Base-by-base conservation (phyloP, 2,329 filamentous ascomycete genomes). In the Sclerotinia spermophila region DNA sequence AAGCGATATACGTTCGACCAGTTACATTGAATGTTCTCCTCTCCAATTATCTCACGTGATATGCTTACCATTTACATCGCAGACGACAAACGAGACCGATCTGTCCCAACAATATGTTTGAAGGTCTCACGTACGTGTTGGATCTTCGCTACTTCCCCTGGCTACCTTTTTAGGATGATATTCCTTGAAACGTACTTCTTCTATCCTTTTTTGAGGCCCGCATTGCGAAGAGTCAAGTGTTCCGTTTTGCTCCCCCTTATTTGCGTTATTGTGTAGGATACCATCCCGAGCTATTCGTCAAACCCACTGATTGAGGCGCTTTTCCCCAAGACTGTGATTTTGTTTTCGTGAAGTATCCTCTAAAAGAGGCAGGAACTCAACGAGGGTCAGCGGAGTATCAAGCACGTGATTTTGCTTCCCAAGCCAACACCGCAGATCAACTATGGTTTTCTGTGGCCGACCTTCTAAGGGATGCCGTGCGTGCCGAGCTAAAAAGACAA, bases 381-480 rank as follows among this genome's bases (percentile, higher is more conserved):
- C 45, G 19, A 17, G 30, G 44, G 35, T 38, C 44, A 13, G 15
- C n/a, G 15, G 61, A 38, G 30, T 27, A 21, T 64, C 30, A 64
- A 64, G n/a, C 24, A 21, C 44, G 13, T 51, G 30, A 27, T 64
- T 51, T 4, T 27, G 60, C 24, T 45, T 6, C 42, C 15, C 8
- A 65, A 64, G 35, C 38, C n/a, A 60, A 42, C 58, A 30, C 7
- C 19, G 38, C 38, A 19, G 24, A 3, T 21, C 38, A 60, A 74
- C 38, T 13, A 87, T 87, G 86, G 85, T 87, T 8, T 87, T 86
- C 75, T 87, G 86, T 74, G 85, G 86, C 7, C 86, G 86, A 75
- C 85, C 86, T 58, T 87, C 85, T 51, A 86, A 85, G 76, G 85
- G 85, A 55, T 87, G 86, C 78, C 85, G 84, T 73, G 84, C 81